These are phyloP conservation scores for Thermochaetoides dissita DNA, from an alignment of 2,329 filamentous ascomycete genomes.

Conservation along the genomic window DNA sequence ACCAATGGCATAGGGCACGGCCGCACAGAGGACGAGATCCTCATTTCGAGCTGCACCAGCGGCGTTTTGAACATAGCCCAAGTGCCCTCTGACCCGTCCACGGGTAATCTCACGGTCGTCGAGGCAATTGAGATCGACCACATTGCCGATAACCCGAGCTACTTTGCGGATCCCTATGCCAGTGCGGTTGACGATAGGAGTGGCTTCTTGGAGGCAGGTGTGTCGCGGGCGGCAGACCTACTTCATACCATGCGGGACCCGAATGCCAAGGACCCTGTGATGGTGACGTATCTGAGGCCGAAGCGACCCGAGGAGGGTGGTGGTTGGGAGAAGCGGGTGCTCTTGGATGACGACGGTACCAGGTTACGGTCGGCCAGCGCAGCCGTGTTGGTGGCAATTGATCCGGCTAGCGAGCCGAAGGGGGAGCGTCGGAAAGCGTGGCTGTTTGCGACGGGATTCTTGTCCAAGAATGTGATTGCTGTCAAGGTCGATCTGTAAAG, in stretches of 20 bases:
- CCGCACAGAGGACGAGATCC: conserved; percentile 24
- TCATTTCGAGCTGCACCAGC: conserved; percentile 28
- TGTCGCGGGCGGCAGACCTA: conserved; percentile 28
- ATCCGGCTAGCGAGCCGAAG: conserved; percentile 21
- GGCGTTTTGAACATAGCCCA: conserved; percentile 33
- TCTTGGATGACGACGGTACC: conserved; percentile 45
- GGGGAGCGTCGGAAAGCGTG: conserved; percentile 34
- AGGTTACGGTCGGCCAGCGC: conserved; percentile 35
- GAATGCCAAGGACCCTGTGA: conserved; percentile 25
- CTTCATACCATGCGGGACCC: conserved; percentile 18
- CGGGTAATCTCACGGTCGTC: conserved; percentile 24
- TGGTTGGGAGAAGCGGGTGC: conserved; percentile 29
- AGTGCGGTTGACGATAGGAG: conserved; percentile 30
- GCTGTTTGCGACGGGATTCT: conserved; percentile 44
- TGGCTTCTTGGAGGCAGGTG: conserved; percentile 37
- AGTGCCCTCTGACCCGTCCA: conserved; percentile 8
- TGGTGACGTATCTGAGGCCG: conserved; percentile 30
- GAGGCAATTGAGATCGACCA: conserved; percentile 31
- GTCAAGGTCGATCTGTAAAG: conserved; percentile 34
- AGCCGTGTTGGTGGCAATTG: conserved; percentile 38
- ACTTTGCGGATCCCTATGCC: conserved; percentile 39
- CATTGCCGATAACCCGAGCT: conserved; percentile 43
- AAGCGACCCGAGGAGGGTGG: conserved; percentile 6
- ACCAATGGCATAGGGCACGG: conserved; percentile 45
- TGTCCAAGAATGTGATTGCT: conserved; percentile 34